A percentile compares a stretch with the other conserved stretches of the same genome.
These are phyloP conservation scores for Fibroporia radiculosa DNA, from an alignment of 768 basidiomycete genomes.

Conservation along the genomic window DNA sequence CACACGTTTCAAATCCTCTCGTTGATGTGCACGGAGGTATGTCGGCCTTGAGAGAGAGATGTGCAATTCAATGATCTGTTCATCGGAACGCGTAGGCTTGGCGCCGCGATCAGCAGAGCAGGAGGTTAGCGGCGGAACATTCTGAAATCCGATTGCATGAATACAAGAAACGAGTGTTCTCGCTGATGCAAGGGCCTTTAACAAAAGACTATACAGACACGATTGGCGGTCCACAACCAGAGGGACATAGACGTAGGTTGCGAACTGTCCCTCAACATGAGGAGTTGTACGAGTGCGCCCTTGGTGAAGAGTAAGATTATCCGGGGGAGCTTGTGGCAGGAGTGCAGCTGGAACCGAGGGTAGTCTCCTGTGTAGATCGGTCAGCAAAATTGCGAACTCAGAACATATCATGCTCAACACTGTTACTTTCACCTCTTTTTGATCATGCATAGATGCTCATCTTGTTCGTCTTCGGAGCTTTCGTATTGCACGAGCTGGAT, in stretches of 20 bases:
- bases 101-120: slow-evolving; percentile 2
- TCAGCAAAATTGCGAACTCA: neutral
- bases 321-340: slow-evolving; percentile 40
- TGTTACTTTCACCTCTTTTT: neutral
- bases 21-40: slow-evolving; percentile 73
- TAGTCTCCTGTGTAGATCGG: slow-evolving; percentile 35
- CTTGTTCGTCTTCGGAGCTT: slow-evolving; percentile 16
- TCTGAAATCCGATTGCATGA: slow-evolving; percentile 32
- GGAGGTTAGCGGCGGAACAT: slow-evolving; percentile 1
- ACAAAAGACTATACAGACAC: slow-evolving; percentile 37
- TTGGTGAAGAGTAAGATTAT: slow-evolving; percentile 77
- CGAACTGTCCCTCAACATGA: slow-evolving; percentile 83
- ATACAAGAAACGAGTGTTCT: slow-evolving; percentile 38
- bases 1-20: slow-evolving; percentile 59
- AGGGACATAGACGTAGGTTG: slow-evolving; percentile 70
- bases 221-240: slow-evolving; percentile 38
- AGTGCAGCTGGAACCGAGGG: slow-evolving; percentile 50
- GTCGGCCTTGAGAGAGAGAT: slow-evolving; percentile 81
- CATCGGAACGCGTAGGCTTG: slow-evolving; percentile 6
- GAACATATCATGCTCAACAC: neutral
- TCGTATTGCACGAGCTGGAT: slow-evolving; percentile 12
- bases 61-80: slow-evolving; percentile 48
- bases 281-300: slow-evolving; percentile 70
- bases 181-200: slow-evolving; percentile 37
- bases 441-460: neutral